These are phyloP conservation scores for Diutina sp. DNA, from an alignment of 1,139 yeast genomes.

Conservation along the genomic window DNA sequence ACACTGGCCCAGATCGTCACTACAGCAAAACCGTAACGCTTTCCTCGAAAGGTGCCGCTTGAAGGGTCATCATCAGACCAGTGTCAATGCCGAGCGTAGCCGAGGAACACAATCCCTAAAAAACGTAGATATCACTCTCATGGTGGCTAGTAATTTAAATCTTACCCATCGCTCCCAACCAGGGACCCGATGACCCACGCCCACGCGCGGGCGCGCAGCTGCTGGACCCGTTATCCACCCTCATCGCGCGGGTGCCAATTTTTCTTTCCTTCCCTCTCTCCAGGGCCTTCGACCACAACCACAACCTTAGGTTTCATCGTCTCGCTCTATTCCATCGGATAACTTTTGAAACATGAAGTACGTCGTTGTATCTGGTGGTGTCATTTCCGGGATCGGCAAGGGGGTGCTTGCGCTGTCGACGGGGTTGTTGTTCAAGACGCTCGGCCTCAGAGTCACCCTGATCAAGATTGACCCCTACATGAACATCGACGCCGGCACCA, in stretches of 20 bases:
- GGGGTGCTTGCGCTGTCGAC: conserved; percentile 97
- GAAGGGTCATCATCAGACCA: background rate
- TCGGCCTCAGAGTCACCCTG: conserved; percentile 90
- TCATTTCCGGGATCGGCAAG: conserved; percentile 96
- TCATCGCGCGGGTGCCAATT: background rate
- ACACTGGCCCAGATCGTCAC: no score
- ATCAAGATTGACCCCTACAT: conserved; percentile 97
- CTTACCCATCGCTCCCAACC: background rate
- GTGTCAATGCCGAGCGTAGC: background rate
- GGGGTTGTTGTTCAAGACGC: conserved; percentile 84
- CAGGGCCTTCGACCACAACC: background rate
- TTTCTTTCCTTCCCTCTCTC: background rate
- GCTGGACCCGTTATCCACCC: background rate
- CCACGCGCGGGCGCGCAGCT: background rate
- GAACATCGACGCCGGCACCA: conserved; percentile 99
- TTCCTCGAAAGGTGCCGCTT: background rate
- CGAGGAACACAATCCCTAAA: background rate
- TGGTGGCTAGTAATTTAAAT: no score
- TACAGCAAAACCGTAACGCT: background rate
- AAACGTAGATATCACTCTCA: no score
- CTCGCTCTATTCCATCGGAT: background rate
- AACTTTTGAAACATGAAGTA: conserved; percentile 47
- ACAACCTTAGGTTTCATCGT: background rate
- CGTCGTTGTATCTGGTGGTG: conserved; percentile 99
- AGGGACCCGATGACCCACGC: background rate